Base-by-base conservation (phyloP, 495 filamentous ascomycete species). In the Podospora conica region DNA sequence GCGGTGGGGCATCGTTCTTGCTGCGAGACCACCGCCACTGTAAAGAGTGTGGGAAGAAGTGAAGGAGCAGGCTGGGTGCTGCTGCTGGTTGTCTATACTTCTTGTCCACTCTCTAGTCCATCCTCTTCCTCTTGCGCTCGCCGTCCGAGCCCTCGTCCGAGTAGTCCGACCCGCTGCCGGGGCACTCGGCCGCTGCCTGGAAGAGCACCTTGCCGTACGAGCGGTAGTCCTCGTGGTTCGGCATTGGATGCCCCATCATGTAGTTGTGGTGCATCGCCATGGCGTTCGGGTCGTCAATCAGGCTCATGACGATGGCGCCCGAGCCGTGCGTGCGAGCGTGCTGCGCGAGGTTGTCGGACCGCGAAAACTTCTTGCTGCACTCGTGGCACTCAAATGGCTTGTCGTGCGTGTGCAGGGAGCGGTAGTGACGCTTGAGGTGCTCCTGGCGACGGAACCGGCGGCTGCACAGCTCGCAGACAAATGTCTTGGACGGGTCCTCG, bases 321-420 rank as follows among this genome's bases (percentile, higher is more conserved):
- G 87, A 87, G 56, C 91, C 96, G 71, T 99, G 96, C 15, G 95
- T 99, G 59, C 96, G 88, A 58, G 95, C 88, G 73, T 99, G 96
- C 78, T 99, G 96, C 29, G 91, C 89, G 23, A 99, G 86, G 80
- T 99, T 99, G 79, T 99, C 96, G 71, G 90, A 94, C 65, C 96
- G 90, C 1, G 95, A 98, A 82, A 98, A 99, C 82, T 96, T 96
- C 87, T 99, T 99, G 66, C 95, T 94, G 71, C 96, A 99, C 79
- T 98, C 93, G 66, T 86, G 80, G 80, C 96, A 99, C 77, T 96
- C 92, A 75, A 98, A 98, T 8, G 96, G 96, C 87, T 99, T 99
- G 66, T 98, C 95, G 70, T 96, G 88, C 2, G 96, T 99, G 82
- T 98, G 96, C 55, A 99, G 91, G 53, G 96, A 98, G 56, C 96